phyloP scores from a whole-genome alignment of 2,329 filamentous ascomycete genomes.

The Aspergillus vadensis region DNA sequence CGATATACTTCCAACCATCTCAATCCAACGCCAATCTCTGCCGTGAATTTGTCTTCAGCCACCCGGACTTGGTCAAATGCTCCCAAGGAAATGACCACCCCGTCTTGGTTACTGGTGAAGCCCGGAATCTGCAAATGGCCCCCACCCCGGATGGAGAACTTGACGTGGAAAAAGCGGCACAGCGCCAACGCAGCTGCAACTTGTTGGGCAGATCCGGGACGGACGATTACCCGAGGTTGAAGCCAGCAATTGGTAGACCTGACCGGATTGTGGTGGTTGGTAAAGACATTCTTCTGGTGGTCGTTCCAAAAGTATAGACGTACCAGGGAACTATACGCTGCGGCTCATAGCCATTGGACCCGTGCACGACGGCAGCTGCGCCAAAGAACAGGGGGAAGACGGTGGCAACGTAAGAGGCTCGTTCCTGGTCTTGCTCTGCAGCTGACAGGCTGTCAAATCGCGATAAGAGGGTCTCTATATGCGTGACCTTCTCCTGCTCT shows the following conservation, averaged over 20 bases:
- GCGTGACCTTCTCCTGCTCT: not conserved
- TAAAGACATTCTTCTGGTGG: not conserved
- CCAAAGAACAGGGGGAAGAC: not conserved
- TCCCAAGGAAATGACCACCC: constrained; percentile 54
- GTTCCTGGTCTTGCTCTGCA: not conserved
- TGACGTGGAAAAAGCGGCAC: constrained; percentile 13
- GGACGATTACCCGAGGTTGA: constrained; percentile 1
- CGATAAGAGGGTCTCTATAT: not conserved
- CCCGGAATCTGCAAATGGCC: constrained; percentile 24
- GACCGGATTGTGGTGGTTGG: not conserved
- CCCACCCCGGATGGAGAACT: constrained; percentile 23
- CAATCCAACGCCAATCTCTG: constrained; percentile 50
- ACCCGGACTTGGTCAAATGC: constrained; percentile 42
- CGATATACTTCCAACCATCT: constrained; percentile 50
- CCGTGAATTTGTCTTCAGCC: constrained; percentile 35
- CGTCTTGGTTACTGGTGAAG: constrained; percentile 30
- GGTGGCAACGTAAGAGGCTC: not conserved
- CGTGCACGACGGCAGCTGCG: not conserved
- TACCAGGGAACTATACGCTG: constrained; percentile 6
- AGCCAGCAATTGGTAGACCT: constrained; percentile 10
- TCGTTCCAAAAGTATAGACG: not conserved
- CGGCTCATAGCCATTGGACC: constrained; percentile 3
- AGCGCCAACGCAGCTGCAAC: not conserved
- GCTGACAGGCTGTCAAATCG: not conserved
- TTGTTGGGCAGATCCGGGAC: not conserved